phyloP scores from a whole-genome alignment of 495 filamentous ascomycete genomes.

The Terfezia claveryi region DNA sequence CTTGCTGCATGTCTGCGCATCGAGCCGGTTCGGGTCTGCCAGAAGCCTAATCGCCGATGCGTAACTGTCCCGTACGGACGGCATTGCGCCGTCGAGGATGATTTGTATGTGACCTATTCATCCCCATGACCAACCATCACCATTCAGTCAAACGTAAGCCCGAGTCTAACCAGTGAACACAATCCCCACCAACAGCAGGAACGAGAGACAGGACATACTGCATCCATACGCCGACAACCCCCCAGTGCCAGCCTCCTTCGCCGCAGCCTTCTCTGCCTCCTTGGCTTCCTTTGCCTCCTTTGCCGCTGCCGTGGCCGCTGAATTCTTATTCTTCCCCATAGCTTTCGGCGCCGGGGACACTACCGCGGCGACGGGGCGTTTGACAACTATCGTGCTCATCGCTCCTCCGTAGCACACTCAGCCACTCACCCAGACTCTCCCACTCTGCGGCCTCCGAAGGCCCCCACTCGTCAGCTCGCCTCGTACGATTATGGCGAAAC shows the following conservation, averaged over 20 bases:
- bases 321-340: conserved; percentile 11
- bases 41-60: not conserved
- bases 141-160: no score
- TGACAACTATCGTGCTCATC: conserved; percentile 7
- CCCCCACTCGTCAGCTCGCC: no score
- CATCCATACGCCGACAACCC: not conserved
- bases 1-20: conserved; percentile 4
- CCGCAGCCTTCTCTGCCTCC: not conserved
- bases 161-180: no score
- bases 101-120: not conserved
- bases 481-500: no score
- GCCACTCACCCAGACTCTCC: no score
- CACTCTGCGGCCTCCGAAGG: no score
- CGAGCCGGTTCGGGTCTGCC: not conserved
- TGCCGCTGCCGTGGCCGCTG: not conserved
- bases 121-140: no score
- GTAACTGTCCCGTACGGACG: not conserved
- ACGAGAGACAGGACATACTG: not conserved
- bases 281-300: not conserved
- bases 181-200: no score
- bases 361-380: conserved; percentile 6
- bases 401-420: no score
- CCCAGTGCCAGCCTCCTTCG: no score
- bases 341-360: conserved; percentile 7
- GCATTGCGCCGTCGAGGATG: not conserved